Conservation (phyloP, 176 grass and related monocot genomes). For the Luzula sylvatica region DNA sequence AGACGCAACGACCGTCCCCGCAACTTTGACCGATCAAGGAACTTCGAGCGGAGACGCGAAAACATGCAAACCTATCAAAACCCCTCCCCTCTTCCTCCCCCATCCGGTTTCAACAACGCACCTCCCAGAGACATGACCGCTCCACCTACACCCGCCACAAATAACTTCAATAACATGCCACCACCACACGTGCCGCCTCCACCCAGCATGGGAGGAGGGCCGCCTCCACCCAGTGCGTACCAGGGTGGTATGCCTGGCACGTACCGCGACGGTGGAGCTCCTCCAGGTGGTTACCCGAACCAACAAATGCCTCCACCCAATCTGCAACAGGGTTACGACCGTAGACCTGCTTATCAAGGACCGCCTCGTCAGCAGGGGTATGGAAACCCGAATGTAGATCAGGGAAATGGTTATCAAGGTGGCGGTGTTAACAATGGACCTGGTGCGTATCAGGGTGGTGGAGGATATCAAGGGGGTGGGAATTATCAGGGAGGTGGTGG, state of each 20-base stretch:
- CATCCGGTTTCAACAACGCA: not conserved
- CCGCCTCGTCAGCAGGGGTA: not conserved
- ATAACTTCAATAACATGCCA: no score
- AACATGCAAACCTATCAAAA: constrained; percentile 79
- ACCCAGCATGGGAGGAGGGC: constrained; percentile 23
- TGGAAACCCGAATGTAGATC: constrained; percentile 7
- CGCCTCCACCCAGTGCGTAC: constrained; percentile 31
- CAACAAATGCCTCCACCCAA: not conserved
- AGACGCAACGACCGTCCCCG: constrained; percentile 76
- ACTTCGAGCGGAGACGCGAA: constrained; percentile 72
- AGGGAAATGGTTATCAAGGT: constrained; percentile 23
- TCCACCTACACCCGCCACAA: not conserved
- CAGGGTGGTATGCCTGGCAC: constrained; percentile 23
- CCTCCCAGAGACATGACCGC: no score
- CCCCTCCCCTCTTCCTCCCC: constrained; percentile 20
- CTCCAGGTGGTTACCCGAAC: constrained; percentile 18
- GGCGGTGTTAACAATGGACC: constrained; percentile 21
- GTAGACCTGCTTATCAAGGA: not conserved
- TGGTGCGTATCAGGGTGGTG: constrained; percentile 38
- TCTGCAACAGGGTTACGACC: constrained; percentile 8
- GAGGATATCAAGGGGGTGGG: constrained; percentile 23
- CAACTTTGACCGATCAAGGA: constrained; percentile 73
- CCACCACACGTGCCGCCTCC: not conserved
- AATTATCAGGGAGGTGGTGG: constrained; percentile 30
- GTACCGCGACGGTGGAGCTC: constrained; percentile 11